Evolutionary conservation across 2,329 filamentous ascomycete genomes (phyloP), one percentile per base, ranked within the genome.

Genomic region (Aureobasidium musti): DNA sequence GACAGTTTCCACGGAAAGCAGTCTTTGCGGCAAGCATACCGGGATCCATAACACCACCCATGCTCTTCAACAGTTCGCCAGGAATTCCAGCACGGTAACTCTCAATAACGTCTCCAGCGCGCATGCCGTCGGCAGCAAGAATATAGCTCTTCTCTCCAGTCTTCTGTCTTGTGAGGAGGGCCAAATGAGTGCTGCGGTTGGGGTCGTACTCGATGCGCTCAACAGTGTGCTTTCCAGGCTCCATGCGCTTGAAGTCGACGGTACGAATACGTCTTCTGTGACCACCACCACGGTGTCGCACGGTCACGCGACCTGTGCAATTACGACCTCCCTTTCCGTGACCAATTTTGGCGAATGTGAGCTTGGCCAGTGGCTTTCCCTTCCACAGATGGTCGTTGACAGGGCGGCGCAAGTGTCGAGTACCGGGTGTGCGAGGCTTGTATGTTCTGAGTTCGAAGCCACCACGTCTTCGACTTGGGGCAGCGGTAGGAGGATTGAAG

Each of bases 341-440:
- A 19, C 95, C 95, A 78, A 94, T 94, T 78, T 97, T 97, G 43
- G 92, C 87, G 74, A 92, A 91, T 13, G 96, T 99, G 77, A 99
- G 84, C 60, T 89, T 87, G 39, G 91, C 83, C 71, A 90, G 88
- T 0, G 95, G 91, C 66, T 92, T 85, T 67, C 95, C 95, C 80
- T 96, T 97, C 92, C 92, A 98, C 53, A 99, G 82, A 78, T 99
- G 95, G 74, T 97, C 92, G 79, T 98, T 98, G 79, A 97, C 89
- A 17, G 95, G 92, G 50, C 95, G 87, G 77, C 89, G 90, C 71
- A 99, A 82, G 85, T 99, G 95, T 74, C 95, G 89, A 67, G 96
- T 79, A 84, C 95, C 95, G 14, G 94, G 94, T 0, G 95, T 97
- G 73, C 92, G 88, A 41, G 95, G 95, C 78, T 91, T 98, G 79